These are phyloP conservation scores for Penicillium maclennaniae DNA, from an alignment of 495 filamentous ascomycete species.

Conservation along the genomic window DNA sequence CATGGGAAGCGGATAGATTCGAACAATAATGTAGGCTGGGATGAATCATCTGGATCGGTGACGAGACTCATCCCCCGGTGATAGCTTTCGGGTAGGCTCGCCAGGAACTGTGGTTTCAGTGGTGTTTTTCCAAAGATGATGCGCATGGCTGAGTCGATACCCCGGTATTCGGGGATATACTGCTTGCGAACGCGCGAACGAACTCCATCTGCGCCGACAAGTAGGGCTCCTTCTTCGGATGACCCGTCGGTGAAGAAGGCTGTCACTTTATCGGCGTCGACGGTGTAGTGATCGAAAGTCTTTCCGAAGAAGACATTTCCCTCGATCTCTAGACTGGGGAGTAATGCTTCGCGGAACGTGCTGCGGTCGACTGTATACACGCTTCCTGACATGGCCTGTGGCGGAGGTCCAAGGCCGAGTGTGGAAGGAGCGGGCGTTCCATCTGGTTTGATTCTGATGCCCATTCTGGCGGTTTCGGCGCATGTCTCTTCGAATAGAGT, in stretches of 20 bases:
- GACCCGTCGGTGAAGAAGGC: slow-evolving; percentile 40
- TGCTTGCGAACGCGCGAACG: slow-evolving; percentile 38
- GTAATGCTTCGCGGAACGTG: slow-evolving; percentile 25
- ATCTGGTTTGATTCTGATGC: slow-evolving; percentile 12
- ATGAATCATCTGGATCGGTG: slow-evolving; percentile 13
- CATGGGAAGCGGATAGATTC: slow-evolving; percentile 33
- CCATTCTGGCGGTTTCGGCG: slow-evolving; percentile 37
- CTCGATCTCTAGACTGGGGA: slow-evolving; percentile 26
- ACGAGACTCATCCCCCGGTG: slow-evolving; percentile 13
- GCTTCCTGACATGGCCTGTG: slow-evolving; percentile 1
- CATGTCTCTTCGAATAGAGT: slow-evolving; percentile 50
- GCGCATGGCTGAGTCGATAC: slow-evolving; percentile 41
- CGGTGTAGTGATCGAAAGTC: slow-evolving; percentile 30
- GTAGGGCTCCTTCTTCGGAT: slow-evolving; percentile 28
- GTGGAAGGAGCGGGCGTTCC: background rate
- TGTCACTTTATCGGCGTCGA: slow-evolving; percentile 24
- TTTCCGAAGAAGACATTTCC: slow-evolving; percentile 42
- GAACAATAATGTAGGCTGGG: slow-evolving; percentile 32
- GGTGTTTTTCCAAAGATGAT: slow-evolving; percentile 34
- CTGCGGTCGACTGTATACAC: slow-evolving; percentile 27
- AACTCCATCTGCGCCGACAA: slow-evolving; percentile 47
- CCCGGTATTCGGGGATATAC: slow-evolving; percentile 35
- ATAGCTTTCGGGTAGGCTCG: background rate
- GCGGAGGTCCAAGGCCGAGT: slow-evolving; percentile 8
- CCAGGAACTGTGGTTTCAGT: slow-evolving; percentile 10